Base-by-base conservation (phyloP, 495 filamentous ascomycete genomes). In the Rhypophila decipiens region DNA sequence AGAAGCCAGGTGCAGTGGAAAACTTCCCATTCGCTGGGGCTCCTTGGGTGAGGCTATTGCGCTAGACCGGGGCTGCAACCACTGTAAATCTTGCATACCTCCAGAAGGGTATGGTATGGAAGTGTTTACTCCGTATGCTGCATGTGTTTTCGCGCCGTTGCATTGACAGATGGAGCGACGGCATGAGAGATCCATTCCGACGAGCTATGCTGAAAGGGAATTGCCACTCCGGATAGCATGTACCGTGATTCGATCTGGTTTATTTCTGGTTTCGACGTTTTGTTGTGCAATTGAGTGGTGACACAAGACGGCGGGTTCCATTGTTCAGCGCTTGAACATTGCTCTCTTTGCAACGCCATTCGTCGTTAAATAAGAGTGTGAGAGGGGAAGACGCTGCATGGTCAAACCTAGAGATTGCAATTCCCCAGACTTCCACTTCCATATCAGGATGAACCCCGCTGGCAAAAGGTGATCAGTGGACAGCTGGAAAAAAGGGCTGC, bases 361-460 rank as follows among this genome's bases (percentile, higher is more conserved):
- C 36, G 36, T 15, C 36, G 12, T 13, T 9, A 39, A 39, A 2
- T 13, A 18, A 18, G 36, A 39, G 13, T 13, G 7, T 31, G 27
- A 7, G 9, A 39, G 18, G 9, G 11, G 36, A 7, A 17, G 18
- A 39, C 9, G 12, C 5, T 5, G 5, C 9, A 39, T n/a, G 5
- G 9, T 17, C 36, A 10, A 5, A 8, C 36, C 36, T 17, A 37
- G 35, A 24, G 27, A 36, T 18, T 22, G 38, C 13, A 15, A 13
- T 33, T 33, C 5, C 29, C 38, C 45, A 48, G 22, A 45, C 38
- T 13, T 45, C 44, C 17, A 22, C 24, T 42, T 13, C 31, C 44
- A 44, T 29, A 43, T 37, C 37, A 24, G 27, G 27, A 31, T 31
- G 11, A 44, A 49, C 52, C 51, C 46, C 52, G 42, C 51, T 43